A percentile compares a stretch with the other conserved stretches of the same genome.
Evolutionary conservation across 495 filamentous ascomycete genomes (phyloP).

Genomic region (Coniosporium apollinis): DNA sequence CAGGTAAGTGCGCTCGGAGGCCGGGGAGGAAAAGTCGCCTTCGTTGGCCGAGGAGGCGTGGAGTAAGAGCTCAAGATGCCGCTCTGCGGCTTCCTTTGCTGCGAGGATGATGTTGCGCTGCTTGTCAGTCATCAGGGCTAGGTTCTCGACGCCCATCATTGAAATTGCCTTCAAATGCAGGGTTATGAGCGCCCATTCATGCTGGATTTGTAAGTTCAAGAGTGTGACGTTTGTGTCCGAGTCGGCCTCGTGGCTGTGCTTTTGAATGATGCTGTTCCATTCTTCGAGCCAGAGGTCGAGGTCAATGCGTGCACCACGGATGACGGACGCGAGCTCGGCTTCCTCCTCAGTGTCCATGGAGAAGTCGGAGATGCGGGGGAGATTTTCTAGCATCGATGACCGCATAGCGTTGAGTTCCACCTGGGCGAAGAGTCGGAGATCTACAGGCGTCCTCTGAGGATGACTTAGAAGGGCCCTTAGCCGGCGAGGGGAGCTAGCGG

Average conservation of each 20-base stretch:
- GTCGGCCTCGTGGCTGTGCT: neutral
- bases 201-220: constrained; percentile 12
- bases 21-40: constrained; percentile 8
- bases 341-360: constrained; percentile 26
- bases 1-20: constrained; percentile 27
- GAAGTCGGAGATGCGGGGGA: neutral
- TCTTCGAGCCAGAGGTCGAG: constrained; percentile 10
- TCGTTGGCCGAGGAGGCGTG: constrained; percentile 21
- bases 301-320: constrained; percentile 4
- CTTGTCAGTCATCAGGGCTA: constrained; percentile 27
- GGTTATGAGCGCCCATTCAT: constrained; percentile 12
- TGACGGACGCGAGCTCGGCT: constrained; percentile 19
- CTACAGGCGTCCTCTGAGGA: constrained; percentile 26
- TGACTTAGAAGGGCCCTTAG: constrained; percentile 30
- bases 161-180: constrained; percentile 9
- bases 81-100: constrained; percentile 31
- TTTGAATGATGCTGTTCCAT: constrained; percentile 5
- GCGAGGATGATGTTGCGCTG: constrained; percentile 29
- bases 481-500: constrained; percentile 25
- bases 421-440: constrained; percentile 34
- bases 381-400: constrained; percentile 7
- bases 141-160: constrained; percentile 11
- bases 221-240: constrained; percentile 4
- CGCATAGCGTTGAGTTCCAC: constrained; percentile 30
- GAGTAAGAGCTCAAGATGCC: constrained; percentile 28